Conservation (phyloP, 164 flowering plant species). For the Magnolia changhungtana region DNA sequence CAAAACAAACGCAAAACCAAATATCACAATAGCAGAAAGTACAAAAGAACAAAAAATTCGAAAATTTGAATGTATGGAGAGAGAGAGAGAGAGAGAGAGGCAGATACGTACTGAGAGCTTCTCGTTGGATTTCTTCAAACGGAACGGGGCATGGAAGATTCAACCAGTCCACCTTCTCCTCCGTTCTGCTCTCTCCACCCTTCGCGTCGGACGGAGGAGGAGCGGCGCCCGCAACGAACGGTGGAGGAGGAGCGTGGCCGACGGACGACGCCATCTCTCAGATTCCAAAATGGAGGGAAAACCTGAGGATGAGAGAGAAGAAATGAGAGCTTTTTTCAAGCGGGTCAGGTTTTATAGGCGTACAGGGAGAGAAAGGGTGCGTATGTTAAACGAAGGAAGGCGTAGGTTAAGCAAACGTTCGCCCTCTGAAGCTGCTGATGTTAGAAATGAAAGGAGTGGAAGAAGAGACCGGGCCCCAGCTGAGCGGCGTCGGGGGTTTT, state of each 20-base stretch:
- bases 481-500: not conserved
- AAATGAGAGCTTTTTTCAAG: not conserved
- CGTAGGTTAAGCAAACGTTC: not conserved
- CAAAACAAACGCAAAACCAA: not conserved
- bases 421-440: not conserved
- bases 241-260: conserved; percentile 13
- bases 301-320: not conserved
- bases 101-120: conserved; percentile 62
- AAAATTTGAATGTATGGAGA: not conserved
- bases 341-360: not conserved
- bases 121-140: conserved; percentile 88
- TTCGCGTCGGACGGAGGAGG: conserved; percentile 4
- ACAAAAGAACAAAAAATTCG: not conserved
- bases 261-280: conserved; percentile 9
- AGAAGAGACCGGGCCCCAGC: not conserved
- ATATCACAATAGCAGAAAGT: not conserved
- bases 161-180: conserved; percentile 46
- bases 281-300: not conserved
- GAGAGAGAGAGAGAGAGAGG: not conserved
- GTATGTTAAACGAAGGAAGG: not conserved
- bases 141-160: conserved; percentile 89
- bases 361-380: not conserved
- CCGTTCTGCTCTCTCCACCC: not conserved
- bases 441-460: not conserved
- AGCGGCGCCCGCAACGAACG: not conserved